Conservation (phyloP, 2,329 filamentous ascomycete species). For the Colletotrichum tropicicola region DNA sequence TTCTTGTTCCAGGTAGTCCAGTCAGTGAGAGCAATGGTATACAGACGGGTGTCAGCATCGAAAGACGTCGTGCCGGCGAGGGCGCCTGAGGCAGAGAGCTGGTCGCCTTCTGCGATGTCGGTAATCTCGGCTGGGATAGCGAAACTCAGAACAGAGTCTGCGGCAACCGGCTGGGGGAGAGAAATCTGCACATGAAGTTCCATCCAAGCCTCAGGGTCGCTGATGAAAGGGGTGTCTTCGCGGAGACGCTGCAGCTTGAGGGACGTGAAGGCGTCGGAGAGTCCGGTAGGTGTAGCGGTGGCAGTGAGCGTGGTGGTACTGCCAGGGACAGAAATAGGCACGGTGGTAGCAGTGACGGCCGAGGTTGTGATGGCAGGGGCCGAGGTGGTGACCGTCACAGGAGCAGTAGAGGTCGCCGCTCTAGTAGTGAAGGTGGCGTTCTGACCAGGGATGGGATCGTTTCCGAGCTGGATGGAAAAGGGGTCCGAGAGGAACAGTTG, state of each 20-base stretch:
- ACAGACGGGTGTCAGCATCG: conserved; percentile 4
- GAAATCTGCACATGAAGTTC: conserved; percentile 25
- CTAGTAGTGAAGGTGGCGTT: conserved; percentile 1
- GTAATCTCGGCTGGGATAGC: conserved; percentile 17
- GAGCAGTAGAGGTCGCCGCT: not conserved
- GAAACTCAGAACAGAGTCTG: conserved; percentile 14
- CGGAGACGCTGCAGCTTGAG: conserved; percentile 16
- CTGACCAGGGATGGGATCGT: conserved; percentile 18
- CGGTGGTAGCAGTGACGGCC: not conserved
- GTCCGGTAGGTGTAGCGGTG: conserved; percentile 20
- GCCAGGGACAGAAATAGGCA: conserved; percentile 15
- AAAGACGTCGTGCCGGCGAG: conserved; percentile 1
- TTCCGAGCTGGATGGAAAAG: conserved; percentile 29
- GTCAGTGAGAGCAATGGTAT: not conserved
- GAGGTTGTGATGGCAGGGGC: not conserved
- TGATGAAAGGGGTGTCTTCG: not conserved
- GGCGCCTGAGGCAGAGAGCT: not conserved
- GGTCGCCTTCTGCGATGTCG: conserved; percentile 5
- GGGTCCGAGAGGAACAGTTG: conserved; percentile 49
- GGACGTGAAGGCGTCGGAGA: conserved; percentile 8
- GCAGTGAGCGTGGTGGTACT: conserved; percentile 27
- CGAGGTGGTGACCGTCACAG: not conserved
- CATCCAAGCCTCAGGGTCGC: conserved; percentile 22
- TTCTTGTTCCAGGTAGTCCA: conserved; percentile 30
- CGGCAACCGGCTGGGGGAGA: not conserved